phyloP scores from a whole-genome alignment of 1,139 yeast species.

The Kodamaea sp. region DNA sequence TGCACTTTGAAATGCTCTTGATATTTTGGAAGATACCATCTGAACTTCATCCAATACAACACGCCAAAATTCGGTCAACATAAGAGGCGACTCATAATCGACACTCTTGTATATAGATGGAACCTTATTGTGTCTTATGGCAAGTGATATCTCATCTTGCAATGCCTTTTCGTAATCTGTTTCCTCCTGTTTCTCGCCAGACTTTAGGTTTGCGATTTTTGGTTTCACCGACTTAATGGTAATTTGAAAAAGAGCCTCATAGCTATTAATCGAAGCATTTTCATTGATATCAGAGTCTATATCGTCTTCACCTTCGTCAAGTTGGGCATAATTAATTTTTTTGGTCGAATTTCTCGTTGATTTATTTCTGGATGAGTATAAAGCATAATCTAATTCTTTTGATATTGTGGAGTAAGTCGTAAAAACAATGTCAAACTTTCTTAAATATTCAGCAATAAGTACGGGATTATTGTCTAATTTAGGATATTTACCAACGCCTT shows the following conservation, averaged over 20 bases:
- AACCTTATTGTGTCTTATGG: slow-evolving; percentile 28
- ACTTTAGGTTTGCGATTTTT: slow-evolving; percentile 24
- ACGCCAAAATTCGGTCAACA: slow-evolving; percentile 84
- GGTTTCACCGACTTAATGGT: slow-evolving; percentile 27
- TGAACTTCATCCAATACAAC: slow-evolving; percentile 92
- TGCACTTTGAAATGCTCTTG: slow-evolving; percentile 79
- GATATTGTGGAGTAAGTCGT: slow-evolving; percentile 73
- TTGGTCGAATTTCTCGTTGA: slow-evolving; percentile 42
- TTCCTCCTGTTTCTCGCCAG: slow-evolving; percentile 21
- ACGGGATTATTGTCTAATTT: slow-evolving; percentile 38
- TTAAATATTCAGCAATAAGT: slow-evolving; percentile 45
- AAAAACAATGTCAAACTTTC: slow-evolving; percentile 71
- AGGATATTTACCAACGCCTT: slow-evolving; percentile 54
- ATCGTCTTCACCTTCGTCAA: slow-evolving; percentile 10
- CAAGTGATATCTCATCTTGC: slow-evolving; percentile 35
- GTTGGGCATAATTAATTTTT: slow-evolving; percentile 11
- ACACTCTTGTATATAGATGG: slow-evolving; percentile 24
- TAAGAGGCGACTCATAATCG: slow-evolving; percentile 77
- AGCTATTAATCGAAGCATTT: slow-evolving; percentile 17
- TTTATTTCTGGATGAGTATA: slow-evolving; percentile 59
- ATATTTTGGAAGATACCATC: slow-evolving; percentile 73
- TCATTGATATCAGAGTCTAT: slow-evolving; percentile 7
- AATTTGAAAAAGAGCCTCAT: slow-evolving; percentile 29
- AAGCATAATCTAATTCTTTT: slow-evolving; percentile 76
- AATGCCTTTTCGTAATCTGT: slow-evolving; percentile 37